phyloP scores from a whole-genome alignment of 768 basidiomycete species.

The Tricholoma sp. region DNA sequence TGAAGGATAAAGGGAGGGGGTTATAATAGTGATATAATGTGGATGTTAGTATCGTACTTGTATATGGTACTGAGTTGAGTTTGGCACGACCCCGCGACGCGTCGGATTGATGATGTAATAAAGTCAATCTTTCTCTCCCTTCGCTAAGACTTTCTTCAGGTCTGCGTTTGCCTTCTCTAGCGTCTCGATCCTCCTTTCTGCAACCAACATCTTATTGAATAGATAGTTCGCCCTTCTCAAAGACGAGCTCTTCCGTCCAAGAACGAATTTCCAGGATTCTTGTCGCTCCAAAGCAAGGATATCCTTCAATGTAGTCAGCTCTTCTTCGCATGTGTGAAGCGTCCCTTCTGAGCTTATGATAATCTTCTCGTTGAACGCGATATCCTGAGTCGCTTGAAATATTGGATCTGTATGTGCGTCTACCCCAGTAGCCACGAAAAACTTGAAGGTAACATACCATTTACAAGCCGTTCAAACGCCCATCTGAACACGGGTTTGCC shows the following conservation, averaged over 20 bases:
- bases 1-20: too few species aligned
- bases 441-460: constrained; percentile 45
- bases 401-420: constrained; percentile 49
- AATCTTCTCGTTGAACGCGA: constrained; percentile 69
- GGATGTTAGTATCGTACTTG: too few species aligned
- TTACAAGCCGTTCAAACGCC: constrained; percentile 77
- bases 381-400: constrained; percentile 79
- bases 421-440: constrained; percentile 1
- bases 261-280: constrained; percentile 27
- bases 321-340: constrained; percentile 69
- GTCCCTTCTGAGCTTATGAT: constrained; percentile 55
- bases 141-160: constrained; percentile 55
- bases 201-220: constrained; percentile 67
- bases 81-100: too few species aligned
- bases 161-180: constrained; percentile 69
- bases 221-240: constrained; percentile 61
- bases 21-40: too few species aligned
- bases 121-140: constrained; percentile 13
- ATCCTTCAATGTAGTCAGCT: constrained; percentile 62
- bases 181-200: constrained; percentile 59
- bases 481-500: constrained; percentile 88
- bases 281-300: constrained; percentile 50
- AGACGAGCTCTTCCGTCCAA: constrained; percentile 47
- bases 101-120: constrained; percentile 1
- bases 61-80: too few species aligned